phyloP scores from a whole-genome alignment of 164 flowering plant species.

The Vitis vinifera region DNA sequence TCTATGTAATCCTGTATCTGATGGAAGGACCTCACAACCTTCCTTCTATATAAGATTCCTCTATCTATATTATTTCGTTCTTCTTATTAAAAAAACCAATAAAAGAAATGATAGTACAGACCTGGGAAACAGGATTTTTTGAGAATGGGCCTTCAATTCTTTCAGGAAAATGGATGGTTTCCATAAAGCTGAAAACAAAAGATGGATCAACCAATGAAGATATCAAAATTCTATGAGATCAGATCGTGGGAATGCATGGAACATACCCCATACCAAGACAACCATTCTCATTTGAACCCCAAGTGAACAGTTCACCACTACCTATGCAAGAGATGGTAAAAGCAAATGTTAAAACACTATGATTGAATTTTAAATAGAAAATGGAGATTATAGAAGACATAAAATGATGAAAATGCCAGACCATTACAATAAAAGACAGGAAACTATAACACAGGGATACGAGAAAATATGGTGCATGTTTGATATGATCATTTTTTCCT shows the following conservation, averaged over 20 bases:
- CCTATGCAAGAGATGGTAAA: slow-evolving; percentile 33
- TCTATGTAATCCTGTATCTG: no score
- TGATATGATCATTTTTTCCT: no score
- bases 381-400: no score
- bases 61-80: background rate
- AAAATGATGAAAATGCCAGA: no score
- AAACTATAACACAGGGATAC: no score
- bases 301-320: slow-evolving; percentile 76
- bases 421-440: no score
- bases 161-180: slow-evolving; percentile 55
- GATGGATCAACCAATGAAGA: slow-evolving; percentile 11
- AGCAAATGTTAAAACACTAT: background rate
- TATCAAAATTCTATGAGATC: background rate
- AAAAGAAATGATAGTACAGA: slow-evolving; percentile 19
- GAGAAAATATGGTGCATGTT: no score
- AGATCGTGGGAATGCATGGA: slow-evolving; percentile 1
- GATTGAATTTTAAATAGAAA: no score
- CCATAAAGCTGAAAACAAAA: slow-evolving; percentile 46
- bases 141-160: slow-evolving; percentile 79
- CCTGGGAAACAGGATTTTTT: slow-evolving; percentile 58
- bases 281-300: slow-evolving; percentile 99
- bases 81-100: background rate
- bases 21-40: no score
- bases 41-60: background rate
- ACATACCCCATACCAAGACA: slow-evolving; percentile 96